Conservation (phyloP, 805 yeast species). For the Brettanomyces naardenensis region DNA sequence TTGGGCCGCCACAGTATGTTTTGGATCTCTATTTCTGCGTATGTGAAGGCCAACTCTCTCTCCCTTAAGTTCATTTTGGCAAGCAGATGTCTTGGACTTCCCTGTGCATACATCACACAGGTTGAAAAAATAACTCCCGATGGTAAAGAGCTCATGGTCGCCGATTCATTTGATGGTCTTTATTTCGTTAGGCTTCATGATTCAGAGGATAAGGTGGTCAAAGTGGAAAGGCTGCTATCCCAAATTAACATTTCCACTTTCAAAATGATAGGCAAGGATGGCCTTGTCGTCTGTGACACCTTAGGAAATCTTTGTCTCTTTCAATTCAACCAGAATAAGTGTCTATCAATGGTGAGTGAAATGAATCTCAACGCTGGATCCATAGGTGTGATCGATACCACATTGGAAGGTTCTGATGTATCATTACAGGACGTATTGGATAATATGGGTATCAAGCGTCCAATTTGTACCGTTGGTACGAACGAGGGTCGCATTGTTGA, state of each 20-base stretch:
- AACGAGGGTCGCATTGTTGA: conserved; percentile 9
- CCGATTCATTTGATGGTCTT: conserved; percentile 18
- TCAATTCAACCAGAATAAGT: conserved; percentile 1
- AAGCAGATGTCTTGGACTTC: not conserved
- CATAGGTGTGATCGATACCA: conserved; percentile 4
- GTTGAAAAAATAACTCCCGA: conserved; percentile 1
- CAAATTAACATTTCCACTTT: conserved; percentile 7
- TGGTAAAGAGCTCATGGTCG: conserved; percentile 7
- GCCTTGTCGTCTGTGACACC: conserved; percentile 17
- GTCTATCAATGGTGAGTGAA: not conserved
- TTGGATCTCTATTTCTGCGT: conserved; percentile 7
- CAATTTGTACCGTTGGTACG: conserved; percentile 11
- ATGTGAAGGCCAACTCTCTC: conserved; percentile 2
- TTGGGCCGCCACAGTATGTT: conserved; percentile 10
- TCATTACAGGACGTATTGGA: not conserved
- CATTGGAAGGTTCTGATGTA: not conserved
- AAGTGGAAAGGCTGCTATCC: not conserved
- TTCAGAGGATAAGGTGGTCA: not conserved
- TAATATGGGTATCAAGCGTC: not conserved
- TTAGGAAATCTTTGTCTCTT: conserved; percentile 17
- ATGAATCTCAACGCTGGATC: conserved; percentile 6
- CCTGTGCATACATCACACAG: conserved; percentile 5
- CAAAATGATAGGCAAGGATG: conserved; percentile 8
- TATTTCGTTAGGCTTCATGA: conserved; percentile 7
- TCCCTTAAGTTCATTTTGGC: conserved; percentile 5